Conservation (phyloP, 805 yeast species). For the Spathaspora sp. region DNA sequence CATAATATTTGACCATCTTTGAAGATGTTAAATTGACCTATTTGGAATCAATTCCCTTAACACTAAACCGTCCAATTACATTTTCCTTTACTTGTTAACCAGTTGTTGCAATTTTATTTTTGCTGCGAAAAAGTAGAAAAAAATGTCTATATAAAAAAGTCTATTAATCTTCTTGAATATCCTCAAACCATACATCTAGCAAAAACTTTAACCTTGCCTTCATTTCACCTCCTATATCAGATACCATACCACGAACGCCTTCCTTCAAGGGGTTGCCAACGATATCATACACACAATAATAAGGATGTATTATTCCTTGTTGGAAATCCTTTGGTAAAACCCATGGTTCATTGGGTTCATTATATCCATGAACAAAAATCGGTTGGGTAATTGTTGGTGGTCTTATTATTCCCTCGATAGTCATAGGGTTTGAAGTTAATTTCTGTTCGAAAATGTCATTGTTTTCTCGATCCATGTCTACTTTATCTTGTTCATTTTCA, state of each 20-base stretch:
- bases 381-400: slow-evolving; percentile 20
- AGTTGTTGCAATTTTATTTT: neutral
- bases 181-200: slow-evolving; percentile 23
- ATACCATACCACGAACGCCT: slow-evolving; percentile 15
- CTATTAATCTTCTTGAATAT: slow-evolving; percentile 1
- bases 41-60: neutral
- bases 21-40: neutral
- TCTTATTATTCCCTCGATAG: slow-evolving; percentile 18
- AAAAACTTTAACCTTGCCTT: slow-evolving; percentile 14
- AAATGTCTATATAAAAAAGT: neutral
- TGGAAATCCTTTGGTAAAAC: slow-evolving; percentile 4
- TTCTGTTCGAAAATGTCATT: slow-evolving; percentile 6
- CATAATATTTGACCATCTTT: too few species aligned
- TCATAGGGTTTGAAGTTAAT: slow-evolving; percentile 19
- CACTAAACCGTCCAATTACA: too few species aligned
- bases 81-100: neutral
- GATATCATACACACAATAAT: slow-evolving; percentile 33
- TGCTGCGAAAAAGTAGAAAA: neutral
- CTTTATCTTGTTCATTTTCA: slow-evolving; percentile 2
- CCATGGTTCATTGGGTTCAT: slow-evolving; percentile 29
- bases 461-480: neutral
- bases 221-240: slow-evolving; percentile 11
- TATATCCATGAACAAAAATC: slow-evolving; percentile 11
- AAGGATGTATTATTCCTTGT: slow-evolving; percentile 16
- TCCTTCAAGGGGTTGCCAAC: slow-evolving; percentile 20